Evolutionary conservation across 2,329 filamentous ascomycete genomes (phyloP), one percentile per base, ranked within the genome.

Genomic region (Alternaria sp.): DNA sequence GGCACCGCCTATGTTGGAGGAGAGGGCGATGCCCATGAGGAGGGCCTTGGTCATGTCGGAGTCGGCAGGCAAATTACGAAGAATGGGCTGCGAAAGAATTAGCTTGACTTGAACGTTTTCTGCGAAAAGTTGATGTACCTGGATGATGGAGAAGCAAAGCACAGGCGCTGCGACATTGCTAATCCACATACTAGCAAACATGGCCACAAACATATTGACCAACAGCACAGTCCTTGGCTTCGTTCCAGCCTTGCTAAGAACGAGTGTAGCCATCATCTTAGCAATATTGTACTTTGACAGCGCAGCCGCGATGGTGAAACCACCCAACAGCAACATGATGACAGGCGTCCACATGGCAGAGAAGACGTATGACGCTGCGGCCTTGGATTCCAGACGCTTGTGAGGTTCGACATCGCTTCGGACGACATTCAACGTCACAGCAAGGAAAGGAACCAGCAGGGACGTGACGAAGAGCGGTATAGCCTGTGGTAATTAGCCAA

Each of bases 291-390:
- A 97, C 78, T 99, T 99, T 49, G 93, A 97, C 56, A 99, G 81
- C 0, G 95, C 96, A 0, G 95, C 95, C 9, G 95, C 95, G 54
- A 99, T 90, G 2, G 95, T 97, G 75, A 99, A 99, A 32, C 95
- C 95, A 68, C 95, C 95, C 0, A 99, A 88, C 22, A 99, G 84
- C 16, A 99, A 87, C 95, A 99, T 98, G 69, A 99, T 99, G 56
- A 99, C 95, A 0, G 95, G 94, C 4, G 94, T 97, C 95, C 95
- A 99, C 95, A 99, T 99, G 26, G 95, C 90, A 5, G 93, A 86
- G 72, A 99, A 98, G 59, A 97, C 91, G 72, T 91, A 94, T 28
- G 87, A 84, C 0, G 94, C 92, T 0, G 95, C 94, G 43, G 88
- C 86, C 76, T 94, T 94, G 3, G 93, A 87, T n/a, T 86, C 85